These are phyloP conservation scores for Eleusine coracana DNA, from an alignment of 176 grass and related monocot species.

Conservation along the genomic window DNA sequence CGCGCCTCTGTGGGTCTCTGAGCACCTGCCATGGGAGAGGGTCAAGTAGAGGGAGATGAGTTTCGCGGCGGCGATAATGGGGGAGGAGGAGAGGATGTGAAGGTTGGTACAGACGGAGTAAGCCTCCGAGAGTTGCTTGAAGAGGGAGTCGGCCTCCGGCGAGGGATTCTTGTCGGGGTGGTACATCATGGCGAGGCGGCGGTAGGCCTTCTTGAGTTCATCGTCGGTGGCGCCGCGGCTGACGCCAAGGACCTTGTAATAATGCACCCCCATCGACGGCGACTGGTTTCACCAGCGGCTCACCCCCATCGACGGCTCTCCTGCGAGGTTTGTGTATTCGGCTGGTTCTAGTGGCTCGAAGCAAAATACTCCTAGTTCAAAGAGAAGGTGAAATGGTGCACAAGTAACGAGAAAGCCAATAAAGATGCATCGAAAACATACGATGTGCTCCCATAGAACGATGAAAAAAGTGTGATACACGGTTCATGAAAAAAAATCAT, in stretches of 20 bases:
- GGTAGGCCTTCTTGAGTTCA: constrained; percentile 77
- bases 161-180: constrained; percentile 83
- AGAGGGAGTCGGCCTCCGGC: constrained; percentile 65
- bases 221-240: constrained; percentile 70
- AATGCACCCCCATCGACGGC: constrained; percentile 60
- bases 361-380: too few species aligned
- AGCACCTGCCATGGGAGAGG: constrained; percentile 47
- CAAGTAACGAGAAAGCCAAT: too few species aligned
- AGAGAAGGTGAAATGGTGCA: too few species aligned
- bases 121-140: constrained; percentile 79
- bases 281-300: neutral
- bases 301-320: constrained; percentile 49
- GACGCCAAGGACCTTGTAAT: constrained; percentile 76
- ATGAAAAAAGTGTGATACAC: too few species aligned
- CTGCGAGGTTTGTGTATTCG: neutral
- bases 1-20: constrained; percentile 77
- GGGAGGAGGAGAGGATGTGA: neutral
- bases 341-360: too few species aligned
- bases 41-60: neutral
- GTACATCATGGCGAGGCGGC: constrained; percentile 77
- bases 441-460: too few species aligned
- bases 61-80: neutral
- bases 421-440: too few species aligned
- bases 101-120: constrained; percentile 57
- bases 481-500: too few species aligned